Conservation (phyloP, 306 rosid genomes). For the Vigna nakashimae region DNA sequence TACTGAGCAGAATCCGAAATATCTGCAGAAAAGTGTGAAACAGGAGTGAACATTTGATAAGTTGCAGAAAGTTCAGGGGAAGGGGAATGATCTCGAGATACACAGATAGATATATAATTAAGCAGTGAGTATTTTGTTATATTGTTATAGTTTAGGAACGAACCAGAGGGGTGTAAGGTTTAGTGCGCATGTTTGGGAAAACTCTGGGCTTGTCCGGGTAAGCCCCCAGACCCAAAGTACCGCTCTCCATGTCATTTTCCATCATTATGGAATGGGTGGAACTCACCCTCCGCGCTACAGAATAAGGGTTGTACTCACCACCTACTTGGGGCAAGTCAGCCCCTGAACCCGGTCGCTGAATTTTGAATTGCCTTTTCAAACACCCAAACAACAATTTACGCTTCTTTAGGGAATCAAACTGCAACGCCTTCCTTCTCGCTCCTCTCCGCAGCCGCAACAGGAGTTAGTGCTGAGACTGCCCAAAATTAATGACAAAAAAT, state of each 20-base stretch:
- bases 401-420: slow-evolving; percentile 7
- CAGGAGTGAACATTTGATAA: slow-evolving; percentile 7
- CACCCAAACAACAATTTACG: slow-evolving; percentile 34
- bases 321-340: slow-evolving; percentile 96
- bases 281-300: slow-evolving; percentile 75
- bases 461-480: not conserved
- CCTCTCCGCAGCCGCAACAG: slow-evolving; percentile 7
- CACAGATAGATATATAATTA: not conserved
- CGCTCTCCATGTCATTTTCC: slow-evolving; percentile 77
- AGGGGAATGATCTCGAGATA: too few species aligned
- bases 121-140: not conserved
- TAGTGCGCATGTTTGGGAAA: slow-evolving; percentile 92
- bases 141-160: slow-evolving; percentile 15
- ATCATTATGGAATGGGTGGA: slow-evolving; percentile 66
- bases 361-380: slow-evolving; percentile 58
- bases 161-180: slow-evolving; percentile 82
- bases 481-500: not conserved
- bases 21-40: slow-evolving; percentile 60
- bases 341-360: slow-evolving; percentile 97
- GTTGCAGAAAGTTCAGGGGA: too few species aligned
- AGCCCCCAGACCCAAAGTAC: slow-evolving; percentile 69
- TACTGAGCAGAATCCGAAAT: slow-evolving; percentile 75
- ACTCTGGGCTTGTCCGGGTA: slow-evolving; percentile 81
- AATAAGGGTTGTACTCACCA: slow-evolving; percentile 77
- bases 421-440: slow-evolving; percentile 32